Evolutionary conservation across 2,329 filamentous ascomycete species (phyloP), one percentile per base, ranked within the genome.

Genomic region (Didymella glomerata): DNA sequence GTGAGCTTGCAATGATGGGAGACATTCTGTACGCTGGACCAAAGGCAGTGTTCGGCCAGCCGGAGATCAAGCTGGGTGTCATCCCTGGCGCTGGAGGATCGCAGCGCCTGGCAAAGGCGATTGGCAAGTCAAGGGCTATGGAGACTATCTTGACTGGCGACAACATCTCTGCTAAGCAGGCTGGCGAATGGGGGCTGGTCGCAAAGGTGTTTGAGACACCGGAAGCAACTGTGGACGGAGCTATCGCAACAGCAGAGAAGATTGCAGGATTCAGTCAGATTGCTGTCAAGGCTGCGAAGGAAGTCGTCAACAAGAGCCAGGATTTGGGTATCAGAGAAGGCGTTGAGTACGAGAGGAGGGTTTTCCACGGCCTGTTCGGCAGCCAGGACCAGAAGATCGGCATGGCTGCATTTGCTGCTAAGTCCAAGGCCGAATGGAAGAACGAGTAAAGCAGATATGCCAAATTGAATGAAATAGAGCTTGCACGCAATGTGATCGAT

Each of bases 281-380:
- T n/a, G 91, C 94, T 1, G 87, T 96, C 58, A 88, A 92, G 80
- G 95, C 91, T 11, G 90, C 87, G 57, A 99, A 99, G 84, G 95
- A 99, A 83, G 94, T 95, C n/a, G 94, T 99, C 55, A 97, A 98
- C 78, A 98, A 97, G 88, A 97, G 93, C 78, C 93, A 98, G 83
- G 95, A 99, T 70, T 80, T 97, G 68, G 84, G 89, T 3, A 81
- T 99, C 60, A 83, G 90, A 68, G 95, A 98, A 73, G 95, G 95
- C 14, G 90, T 99, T 1, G 95, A 99, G 81, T 98, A 88, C 79
- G 95, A 99, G 85, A 85, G 95, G 74, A 86, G 93, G 52, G 85
- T 98, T 32, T 99, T 99, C 83, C 95, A 99, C 79, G 86, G 88
- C 25, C 75, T 97, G 72, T 99, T 99, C 81, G 95, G 94, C 22